Evolutionary conservation across 208 protist genomes (phyloP).

Genomic region (Leishmania martiniquensis): DNA sequence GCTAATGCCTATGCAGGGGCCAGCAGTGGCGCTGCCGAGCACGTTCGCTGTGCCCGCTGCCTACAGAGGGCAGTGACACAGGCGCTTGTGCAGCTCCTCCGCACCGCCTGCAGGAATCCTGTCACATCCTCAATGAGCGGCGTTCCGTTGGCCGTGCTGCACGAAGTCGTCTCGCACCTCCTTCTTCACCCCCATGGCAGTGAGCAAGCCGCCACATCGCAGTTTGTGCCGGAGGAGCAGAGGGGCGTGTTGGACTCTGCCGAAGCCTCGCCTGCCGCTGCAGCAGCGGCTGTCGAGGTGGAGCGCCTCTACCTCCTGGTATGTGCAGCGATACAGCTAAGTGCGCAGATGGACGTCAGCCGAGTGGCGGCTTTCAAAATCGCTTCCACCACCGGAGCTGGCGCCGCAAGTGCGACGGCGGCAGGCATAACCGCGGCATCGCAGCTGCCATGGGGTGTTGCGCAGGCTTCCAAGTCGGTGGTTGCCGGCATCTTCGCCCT

Average conservation of each 20-base stretch:
- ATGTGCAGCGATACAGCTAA: constrained; percentile 24
- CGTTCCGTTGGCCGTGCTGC: neutral
- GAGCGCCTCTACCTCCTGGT: constrained; percentile 33
- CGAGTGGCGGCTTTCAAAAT: neutral
- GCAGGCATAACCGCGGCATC: neutral
- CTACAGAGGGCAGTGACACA: constrained; percentile 24
- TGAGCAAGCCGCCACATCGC: neutral
- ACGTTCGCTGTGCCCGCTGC: constrained; percentile 1
- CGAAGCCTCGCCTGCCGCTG: constrained; percentile 1
- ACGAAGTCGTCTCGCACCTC: constrained; percentile 21
- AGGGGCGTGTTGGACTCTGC: constrained; percentile 10
- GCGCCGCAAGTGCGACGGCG: neutral
- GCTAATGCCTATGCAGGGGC: neutral
- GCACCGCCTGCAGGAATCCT: neutral
- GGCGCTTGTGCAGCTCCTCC: constrained; percentile 22
- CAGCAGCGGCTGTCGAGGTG: constrained; percentile 21
- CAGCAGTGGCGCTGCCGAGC: neutral
- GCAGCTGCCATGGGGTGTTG: constrained; percentile 12
- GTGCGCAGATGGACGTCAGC: neutral
- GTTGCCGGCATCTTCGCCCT: constrained; percentile 30
- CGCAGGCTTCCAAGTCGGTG: constrained; percentile 22
- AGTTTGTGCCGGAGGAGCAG: neutral
- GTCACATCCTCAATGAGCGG: neutral
- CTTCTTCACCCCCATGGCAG: constrained; percentile 18
- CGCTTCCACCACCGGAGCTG: neutral